Conservation (phyloP, 1,284 basidiomycete species). For the Thecaphora thlaspeos region DNA sequence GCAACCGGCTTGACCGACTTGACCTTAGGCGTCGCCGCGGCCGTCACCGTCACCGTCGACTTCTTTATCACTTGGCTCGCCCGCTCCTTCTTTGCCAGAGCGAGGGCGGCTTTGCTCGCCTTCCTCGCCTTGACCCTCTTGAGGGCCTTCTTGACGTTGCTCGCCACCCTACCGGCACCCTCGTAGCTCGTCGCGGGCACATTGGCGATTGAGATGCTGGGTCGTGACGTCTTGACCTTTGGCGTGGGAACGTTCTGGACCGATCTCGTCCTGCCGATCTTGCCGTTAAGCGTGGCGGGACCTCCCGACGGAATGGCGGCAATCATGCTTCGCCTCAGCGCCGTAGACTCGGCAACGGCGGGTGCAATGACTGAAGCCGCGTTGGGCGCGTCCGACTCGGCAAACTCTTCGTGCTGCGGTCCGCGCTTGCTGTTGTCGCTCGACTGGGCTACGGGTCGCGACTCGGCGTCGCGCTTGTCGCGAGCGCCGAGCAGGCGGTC, state of each 20-base stretch:
- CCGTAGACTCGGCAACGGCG: constrained; percentile 16
- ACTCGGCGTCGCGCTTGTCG: constrained; percentile 23
- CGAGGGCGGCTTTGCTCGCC: constrained; percentile 3
- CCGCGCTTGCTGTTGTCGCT: constrained; percentile 32
- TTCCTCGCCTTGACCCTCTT: constrained; percentile 15
- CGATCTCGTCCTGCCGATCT: constrained; percentile 9
- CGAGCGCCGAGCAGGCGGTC: constrained; percentile 46
- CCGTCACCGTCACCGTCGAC: no score
- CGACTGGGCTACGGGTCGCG: constrained; percentile 19
- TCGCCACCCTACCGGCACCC: constrained; percentile 30
- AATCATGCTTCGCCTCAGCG: constrained; percentile 20
- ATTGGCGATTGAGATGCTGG: constrained; percentile 20
- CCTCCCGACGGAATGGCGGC: constrained; percentile 31
- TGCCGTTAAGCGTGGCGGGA: constrained; percentile 16
- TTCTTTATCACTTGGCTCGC: constrained; percentile 4
- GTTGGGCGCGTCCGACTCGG: constrained; percentile 18
- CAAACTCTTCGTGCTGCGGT: constrained; percentile 41
- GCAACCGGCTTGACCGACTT: no score
- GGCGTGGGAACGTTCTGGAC: not conserved
- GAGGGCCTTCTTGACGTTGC: constrained; percentile 27
- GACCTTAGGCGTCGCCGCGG: no score
- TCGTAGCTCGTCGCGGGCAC: constrained; percentile 35
- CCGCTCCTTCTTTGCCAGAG: constrained; percentile 5
- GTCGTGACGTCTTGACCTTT: constrained; percentile 3
- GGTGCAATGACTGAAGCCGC: constrained; percentile 29